Evolutionary conservation across 805 yeast species (phyloP).

Genomic region (Danielia oregonensis): DNA sequence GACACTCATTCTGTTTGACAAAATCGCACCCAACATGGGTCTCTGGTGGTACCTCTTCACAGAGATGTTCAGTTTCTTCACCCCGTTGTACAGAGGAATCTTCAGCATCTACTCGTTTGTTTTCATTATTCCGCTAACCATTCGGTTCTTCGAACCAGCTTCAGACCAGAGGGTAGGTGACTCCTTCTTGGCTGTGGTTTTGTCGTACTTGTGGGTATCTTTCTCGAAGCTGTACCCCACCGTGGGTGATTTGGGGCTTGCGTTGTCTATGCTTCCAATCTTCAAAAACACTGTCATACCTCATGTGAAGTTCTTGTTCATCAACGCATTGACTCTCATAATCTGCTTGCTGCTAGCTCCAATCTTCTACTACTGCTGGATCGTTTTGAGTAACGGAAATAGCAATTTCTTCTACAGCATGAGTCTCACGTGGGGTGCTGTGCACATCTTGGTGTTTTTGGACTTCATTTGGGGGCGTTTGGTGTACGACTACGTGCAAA

Average conservation of each 20-base stretch:
- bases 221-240: slow-evolving; percentile 85
- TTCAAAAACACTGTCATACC: slow-evolving; percentile 47
- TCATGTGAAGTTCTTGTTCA: slow-evolving; percentile 44
- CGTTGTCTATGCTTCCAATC: slow-evolving; percentile 34
- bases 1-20: slow-evolving; percentile 54
- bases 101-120: slow-evolving; percentile 72
- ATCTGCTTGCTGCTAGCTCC: slow-evolving; percentile 69
- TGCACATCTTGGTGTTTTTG: slow-evolving; percentile 61
- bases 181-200: slow-evolving; percentile 53
- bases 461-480: slow-evolving; percentile 83
- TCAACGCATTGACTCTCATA: slow-evolving; percentile 45
- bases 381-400: slow-evolving; percentile 89
- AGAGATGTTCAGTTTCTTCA: slow-evolving; percentile 89
- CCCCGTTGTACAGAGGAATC: slow-evolving; percentile 75
- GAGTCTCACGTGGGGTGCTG: slow-evolving; percentile 72
- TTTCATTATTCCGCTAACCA: slow-evolving; percentile 69
- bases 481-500: slow-evolving; percentile 54
- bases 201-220: slow-evolving; percentile 42
- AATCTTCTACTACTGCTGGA: slow-evolving; percentile 91
- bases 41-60: slow-evolving; percentile 98
- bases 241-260: slow-evolving; percentile 64
- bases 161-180: slow-evolving; percentile 29
- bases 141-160: slow-evolving; percentile 50
- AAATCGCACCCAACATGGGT: slow-evolving; percentile 86
- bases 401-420: slow-evolving; percentile 95